A percentile compares a stretch with the other conserved stretches of the same genome.
Evolutionary conservation across 2,329 filamentous ascomycete species (phyloP).

Genomic region (Chaetomium strumarium): DNA sequence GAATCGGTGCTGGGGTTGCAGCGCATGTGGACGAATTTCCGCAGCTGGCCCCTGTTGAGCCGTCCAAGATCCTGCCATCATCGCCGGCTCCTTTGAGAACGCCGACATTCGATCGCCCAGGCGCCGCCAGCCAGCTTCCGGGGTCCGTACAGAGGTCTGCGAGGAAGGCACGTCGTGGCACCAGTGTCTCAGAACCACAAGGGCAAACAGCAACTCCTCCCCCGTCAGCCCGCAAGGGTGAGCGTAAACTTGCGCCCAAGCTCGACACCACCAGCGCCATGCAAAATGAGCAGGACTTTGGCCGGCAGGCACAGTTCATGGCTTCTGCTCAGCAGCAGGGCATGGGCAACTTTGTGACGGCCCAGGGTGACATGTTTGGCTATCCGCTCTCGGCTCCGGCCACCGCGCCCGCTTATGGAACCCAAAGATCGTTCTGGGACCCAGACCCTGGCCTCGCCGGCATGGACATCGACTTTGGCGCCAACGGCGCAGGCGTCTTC

Average conservation of each 20-base stretch:
- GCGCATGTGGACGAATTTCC: conserved; percentile 60
- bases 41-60: conserved; percentile 54
- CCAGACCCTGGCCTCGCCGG: conserved; percentile 44
- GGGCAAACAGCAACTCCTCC: conserved; percentile 56
- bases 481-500: conserved; percentile 40
- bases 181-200: conserved; percentile 33
- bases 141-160: conserved; percentile 30
- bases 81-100: conserved; percentile 44
- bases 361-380: conserved; percentile 50
- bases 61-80: conserved; percentile 51
- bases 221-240: conserved; percentile 49
- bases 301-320: conserved; percentile 47
- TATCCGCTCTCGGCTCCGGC: conserved; percentile 56
- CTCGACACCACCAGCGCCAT: conserved; percentile 39
- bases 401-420: conserved; percentile 39
- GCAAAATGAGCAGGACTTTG: conserved; percentile 53
- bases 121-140: conserved; percentile 24
- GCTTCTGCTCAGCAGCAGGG: conserved; percentile 44
- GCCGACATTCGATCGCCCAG: conserved; percentile 28
- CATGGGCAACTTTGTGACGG: conserved; percentile 41
- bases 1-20: conserved; percentile 45
- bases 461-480: conserved; percentile 56
- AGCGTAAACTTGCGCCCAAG: conserved; percentile 50
- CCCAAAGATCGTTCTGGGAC: conserved; percentile 51
- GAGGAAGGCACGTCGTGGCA: conserved; percentile 43